These are phyloP conservation scores for Inga leiocalycina DNA, from an alignment of 306 rosid genomes.

Conservation along the genomic window DNA sequence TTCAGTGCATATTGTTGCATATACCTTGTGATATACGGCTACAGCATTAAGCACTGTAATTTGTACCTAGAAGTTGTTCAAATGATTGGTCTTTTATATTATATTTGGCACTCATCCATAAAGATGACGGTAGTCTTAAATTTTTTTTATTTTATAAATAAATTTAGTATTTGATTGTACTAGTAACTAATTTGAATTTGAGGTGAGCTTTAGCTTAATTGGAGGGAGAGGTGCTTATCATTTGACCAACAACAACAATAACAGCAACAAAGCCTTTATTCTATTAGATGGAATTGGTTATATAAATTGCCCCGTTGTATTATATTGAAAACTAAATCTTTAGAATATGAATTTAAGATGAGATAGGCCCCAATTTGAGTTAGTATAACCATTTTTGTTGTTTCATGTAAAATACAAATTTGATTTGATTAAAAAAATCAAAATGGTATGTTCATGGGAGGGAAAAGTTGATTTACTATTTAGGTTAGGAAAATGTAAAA, in stretches of 20 bases:
- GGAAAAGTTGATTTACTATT: too few relatives aligned
- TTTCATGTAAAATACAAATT: too few relatives aligned
- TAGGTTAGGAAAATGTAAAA: neutral
- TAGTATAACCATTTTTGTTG: neutral
- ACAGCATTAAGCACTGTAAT: neutral
- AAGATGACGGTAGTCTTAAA: neutral
- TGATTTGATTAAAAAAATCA: too few relatives aligned
- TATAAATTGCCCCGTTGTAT: fast-evolving
- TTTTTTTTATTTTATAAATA: neutral
- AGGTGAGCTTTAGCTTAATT: too few relatives aligned
- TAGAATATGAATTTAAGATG: neutral
- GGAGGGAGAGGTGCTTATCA: too few relatives aligned
- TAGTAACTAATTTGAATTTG: neutral
- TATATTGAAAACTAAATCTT: too few relatives aligned
- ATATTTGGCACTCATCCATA: neutral
- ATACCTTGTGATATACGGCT: neutral
- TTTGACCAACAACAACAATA: too few relatives aligned
- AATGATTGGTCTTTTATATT: neutral
- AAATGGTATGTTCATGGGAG: too few relatives aligned
- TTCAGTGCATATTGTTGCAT: neutral
- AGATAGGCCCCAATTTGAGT: too few relatives aligned
- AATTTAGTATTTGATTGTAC: neutral
- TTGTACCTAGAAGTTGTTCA: neutral
- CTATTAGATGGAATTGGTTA: fast-evolving
- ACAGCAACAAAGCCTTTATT: too few relatives aligned